phyloP scores from a whole-genome alignment of 1,284 basidiomycete species.

The Lentinus polychrous region DNA sequence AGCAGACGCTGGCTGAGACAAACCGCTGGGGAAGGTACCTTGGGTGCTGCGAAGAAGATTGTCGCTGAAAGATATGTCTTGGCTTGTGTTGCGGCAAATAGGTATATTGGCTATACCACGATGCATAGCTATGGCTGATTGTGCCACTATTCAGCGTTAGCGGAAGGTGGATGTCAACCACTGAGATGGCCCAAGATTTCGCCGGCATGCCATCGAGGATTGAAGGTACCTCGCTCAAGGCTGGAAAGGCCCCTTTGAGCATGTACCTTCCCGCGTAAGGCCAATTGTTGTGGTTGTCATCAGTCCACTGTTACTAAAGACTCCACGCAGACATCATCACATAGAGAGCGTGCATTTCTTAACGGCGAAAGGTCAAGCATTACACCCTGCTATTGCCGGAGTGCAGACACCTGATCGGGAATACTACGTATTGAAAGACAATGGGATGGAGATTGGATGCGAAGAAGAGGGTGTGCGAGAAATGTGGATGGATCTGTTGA shows the following conservation, averaged over 20 bases:
- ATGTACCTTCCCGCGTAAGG: constrained; percentile 59
- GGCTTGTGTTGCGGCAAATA: constrained; percentile 61
- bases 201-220: constrained; percentile 34
- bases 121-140: not conserved
- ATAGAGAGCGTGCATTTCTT: constrained; percentile 69
- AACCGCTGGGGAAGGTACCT: constrained; percentile 34
- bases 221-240: constrained; percentile 9
- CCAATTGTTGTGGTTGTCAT: not conserved
- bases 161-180: constrained; percentile 56
- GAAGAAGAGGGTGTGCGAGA: constrained; percentile 63
- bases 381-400: constrained; percentile 59
- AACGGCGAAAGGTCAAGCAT: constrained; percentile 26
- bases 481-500: constrained; percentile 56
- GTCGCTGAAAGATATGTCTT: constrained; percentile 58
- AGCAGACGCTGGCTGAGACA: constrained; percentile 55
- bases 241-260: constrained; percentile 30
- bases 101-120: constrained; percentile 31
- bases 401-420: constrained; percentile 62
- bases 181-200: constrained; percentile 60
- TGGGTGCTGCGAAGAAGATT: constrained; percentile 33
- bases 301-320: not conserved
- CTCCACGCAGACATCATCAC: constrained; percentile 53
- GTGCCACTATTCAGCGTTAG: constrained; percentile 42
- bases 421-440: constrained; percentile 62
- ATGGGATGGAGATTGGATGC: constrained; percentile 68